These are phyloP conservation scores for Dipodascopsis uninucleata DNA, from an alignment of 805 yeast genomes.

Conservation along the genomic window DNA sequence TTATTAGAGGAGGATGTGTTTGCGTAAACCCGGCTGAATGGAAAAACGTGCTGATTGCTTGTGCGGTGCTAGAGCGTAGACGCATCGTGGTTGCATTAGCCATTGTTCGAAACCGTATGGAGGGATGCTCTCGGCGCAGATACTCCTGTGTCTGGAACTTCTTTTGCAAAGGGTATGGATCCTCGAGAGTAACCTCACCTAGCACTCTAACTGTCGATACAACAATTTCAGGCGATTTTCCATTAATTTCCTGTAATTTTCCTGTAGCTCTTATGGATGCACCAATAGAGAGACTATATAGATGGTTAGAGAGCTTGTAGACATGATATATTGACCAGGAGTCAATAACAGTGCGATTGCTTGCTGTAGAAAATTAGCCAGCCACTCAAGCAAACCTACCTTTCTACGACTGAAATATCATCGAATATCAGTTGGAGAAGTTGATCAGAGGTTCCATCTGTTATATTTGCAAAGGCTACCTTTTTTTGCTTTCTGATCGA, in stretches of 20 bases:
- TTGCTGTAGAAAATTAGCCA: no score
- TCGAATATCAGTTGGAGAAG: slow-evolving; percentile 52
- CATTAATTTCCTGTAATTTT: background rate
- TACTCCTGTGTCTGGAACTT: slow-evolving; percentile 64
- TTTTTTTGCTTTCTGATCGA: slow-evolving; percentile 70
- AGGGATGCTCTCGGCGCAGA: slow-evolving; percentile 63
- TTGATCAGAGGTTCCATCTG: slow-evolving; percentile 66
- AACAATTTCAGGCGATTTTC: background rate
- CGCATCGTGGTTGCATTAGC: slow-evolving; percentile 65
- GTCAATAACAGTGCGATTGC: no score
- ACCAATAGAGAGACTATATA: background rate
- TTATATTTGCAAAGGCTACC: slow-evolving; percentile 71
- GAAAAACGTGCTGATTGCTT: slow-evolving; percentile 53
- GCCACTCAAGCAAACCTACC: no score
- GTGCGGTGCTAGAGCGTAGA: slow-evolving; percentile 66
- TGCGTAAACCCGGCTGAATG: slow-evolving; percentile 54
- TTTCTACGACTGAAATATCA: no score
- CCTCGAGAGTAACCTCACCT: slow-evolving; percentile 56
- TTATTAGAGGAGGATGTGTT: slow-evolving; percentile 81
- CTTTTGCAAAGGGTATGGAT: slow-evolving; percentile 74
- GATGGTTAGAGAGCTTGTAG: no score
- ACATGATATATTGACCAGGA: no score
- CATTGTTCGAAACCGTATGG: slow-evolving; percentile 69
- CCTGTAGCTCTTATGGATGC: background rate
- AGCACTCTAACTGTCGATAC: slow-evolving; percentile 48